Conservation (phyloP, 352 stramenopile genomes). For the Achlya hypogyna region DNA sequence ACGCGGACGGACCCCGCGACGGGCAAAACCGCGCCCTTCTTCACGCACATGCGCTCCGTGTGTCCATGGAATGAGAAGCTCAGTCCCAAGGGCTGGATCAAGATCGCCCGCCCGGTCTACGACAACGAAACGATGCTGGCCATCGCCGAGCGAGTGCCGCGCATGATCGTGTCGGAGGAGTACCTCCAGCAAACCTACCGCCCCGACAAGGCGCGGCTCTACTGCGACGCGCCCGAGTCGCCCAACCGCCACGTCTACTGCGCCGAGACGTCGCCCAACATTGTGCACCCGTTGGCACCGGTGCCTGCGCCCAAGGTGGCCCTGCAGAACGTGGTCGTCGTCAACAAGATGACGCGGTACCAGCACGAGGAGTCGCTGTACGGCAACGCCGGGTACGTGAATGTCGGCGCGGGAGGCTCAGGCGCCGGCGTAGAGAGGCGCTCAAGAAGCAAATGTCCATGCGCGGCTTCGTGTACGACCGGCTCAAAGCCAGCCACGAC, state of each 20-base stretch:
- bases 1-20: slow-evolving; percentile 65
- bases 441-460: slow-evolving; percentile 87
- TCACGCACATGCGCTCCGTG: slow-evolving; percentile 82
- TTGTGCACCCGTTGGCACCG: background rate
- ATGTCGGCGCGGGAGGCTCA: background rate
- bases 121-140: slow-evolving; percentile 83
- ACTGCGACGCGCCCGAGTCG: slow-evolving; percentile 13
- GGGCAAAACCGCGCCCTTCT: slow-evolving; percentile 69
- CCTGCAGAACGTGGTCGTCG: slow-evolving; percentile 75
- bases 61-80: slow-evolving; percentile 86
- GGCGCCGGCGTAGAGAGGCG: slow-evolving; percentile 38
- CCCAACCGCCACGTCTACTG: background rate
- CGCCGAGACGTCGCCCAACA: background rate
- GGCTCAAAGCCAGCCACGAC: slow-evolving; percentile 76
- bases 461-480: slow-evolving; percentile 81
- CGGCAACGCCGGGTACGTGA: slow-evolving; percentile 60
- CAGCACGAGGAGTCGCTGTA: slow-evolving; percentile 78
- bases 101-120: slow-evolving; percentile 82
- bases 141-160: slow-evolving; percentile 68
- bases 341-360: slow-evolving; percentile 84
- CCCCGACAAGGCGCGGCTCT: background rate
- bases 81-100: slow-evolving; percentile 81
- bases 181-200: slow-evolving; percentile 84
- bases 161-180: slow-evolving; percentile 85
- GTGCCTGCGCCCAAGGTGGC: slow-evolving; percentile 37